A percentile compares a stretch with the other conserved stretches of the same genome.
These are phyloP conservation scores for Saraca asoca DNA, from an alignment of 331 rosid species.

Conservation along the genomic window DNA sequence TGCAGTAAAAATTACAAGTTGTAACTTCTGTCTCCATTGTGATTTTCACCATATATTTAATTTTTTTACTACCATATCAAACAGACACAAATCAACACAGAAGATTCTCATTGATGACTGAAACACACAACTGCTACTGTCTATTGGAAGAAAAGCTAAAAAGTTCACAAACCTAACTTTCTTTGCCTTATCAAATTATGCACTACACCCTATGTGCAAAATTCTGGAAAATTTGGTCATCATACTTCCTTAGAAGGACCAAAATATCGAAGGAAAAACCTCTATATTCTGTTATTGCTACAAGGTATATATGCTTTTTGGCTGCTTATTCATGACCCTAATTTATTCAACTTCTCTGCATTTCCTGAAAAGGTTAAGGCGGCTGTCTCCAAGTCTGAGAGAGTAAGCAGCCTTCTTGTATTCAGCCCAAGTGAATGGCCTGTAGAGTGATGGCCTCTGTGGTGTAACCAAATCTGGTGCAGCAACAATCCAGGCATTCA, in stretches of 20 bases:
- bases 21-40: no score
- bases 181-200: slow-evolving; percentile 17
- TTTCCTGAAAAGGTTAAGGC: slow-evolving; percentile 60
- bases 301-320: slow-evolving; percentile 2
- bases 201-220: background rate
- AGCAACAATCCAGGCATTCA: slow-evolving; percentile 54
- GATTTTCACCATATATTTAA: no score
- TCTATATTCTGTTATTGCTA: slow-evolving; percentile 20
- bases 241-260: slow-evolving; percentile 22
- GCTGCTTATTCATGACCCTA: background rate
- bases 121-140: slow-evolving; percentile 23
- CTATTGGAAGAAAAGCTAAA: slow-evolving; percentile 6
- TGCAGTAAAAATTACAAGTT: no score
- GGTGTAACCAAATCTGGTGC: slow-evolving; percentile 57
- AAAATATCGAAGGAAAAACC: slow-evolving; percentile 4
- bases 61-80: no score
- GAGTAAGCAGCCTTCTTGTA: slow-evolving; percentile 74
- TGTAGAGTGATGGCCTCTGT: slow-evolving; percentile 51
- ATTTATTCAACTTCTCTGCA: slow-evolving; percentile 15
- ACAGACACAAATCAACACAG: background rate
- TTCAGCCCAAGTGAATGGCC: slow-evolving; percentile 86
- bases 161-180: no score
- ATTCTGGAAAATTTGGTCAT: slow-evolving; percentile 10
- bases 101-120: slow-evolving; percentile 5
- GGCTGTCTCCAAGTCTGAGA: slow-evolving; percentile 61